A percentile compares a stretch with the other conserved stretches of the same genome.
These are phyloP conservation scores for Diplotaxis tenuifolia DNA, from an alignment of 345 rosid species.

Conservation along the genomic window DNA sequence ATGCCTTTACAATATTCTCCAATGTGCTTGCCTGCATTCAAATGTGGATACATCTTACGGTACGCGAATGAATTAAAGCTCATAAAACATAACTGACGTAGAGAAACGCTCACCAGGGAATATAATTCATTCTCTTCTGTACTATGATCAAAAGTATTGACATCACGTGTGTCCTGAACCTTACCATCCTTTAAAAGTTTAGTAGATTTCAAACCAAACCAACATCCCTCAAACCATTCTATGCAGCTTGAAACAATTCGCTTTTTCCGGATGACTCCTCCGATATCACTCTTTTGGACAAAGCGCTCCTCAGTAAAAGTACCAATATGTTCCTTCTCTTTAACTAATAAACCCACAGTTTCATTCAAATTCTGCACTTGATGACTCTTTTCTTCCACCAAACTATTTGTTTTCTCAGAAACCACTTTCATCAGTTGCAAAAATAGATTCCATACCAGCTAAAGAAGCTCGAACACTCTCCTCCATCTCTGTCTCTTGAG, in stretches of 20 bases:
- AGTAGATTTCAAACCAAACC: constrained; percentile 67
- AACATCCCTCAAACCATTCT: constrained; percentile 75
- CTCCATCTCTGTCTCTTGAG: constrained; percentile 75
- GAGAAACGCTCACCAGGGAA: constrained; percentile 59
- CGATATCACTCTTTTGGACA: constrained; percentile 62
- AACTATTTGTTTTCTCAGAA: constrained; percentile 55
- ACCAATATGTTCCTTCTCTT: constrained; percentile 89
- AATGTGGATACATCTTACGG: constrained; percentile 21
- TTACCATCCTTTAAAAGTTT: constrained; percentile 46
- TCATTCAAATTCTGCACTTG: constrained; percentile 70
- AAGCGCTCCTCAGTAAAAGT: constrained; percentile 80
- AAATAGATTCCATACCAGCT: constrained; percentile 90
- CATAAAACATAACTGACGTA: constrained; percentile 12
- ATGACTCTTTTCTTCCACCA: constrained; percentile 60
- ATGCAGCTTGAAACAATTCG: constrained; percentile 76
- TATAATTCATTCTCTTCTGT: constrained; percentile 72
- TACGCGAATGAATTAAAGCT: neutral
- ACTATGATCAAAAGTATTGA: constrained; percentile 36
- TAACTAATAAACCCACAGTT: constrained; percentile 59
- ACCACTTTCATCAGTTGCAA: constrained; percentile 60
- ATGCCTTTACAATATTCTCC: constrained; percentile 88
- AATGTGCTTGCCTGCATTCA: constrained; percentile 78
- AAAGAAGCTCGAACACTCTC: constrained; percentile 84
- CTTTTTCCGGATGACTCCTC: constrained; percentile 59
- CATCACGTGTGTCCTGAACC: constrained; percentile 32